Base-by-base conservation (phyloP, 1,284 basidiomycete species). In the Naganishia albida region DNA sequence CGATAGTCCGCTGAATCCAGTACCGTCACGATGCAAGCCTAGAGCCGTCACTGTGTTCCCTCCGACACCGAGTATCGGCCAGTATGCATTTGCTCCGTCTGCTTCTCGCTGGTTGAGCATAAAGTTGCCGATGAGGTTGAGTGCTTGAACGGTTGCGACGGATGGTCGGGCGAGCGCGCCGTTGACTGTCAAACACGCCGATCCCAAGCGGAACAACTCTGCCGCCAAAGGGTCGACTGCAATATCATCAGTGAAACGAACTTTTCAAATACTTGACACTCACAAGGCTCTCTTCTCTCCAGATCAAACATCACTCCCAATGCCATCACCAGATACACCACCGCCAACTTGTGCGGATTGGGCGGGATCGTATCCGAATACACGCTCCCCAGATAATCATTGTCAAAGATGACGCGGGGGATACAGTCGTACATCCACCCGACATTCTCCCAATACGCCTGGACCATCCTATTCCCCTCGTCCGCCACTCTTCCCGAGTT, bases 381-480 rank as follows among this genome's bases (percentile, higher is more conserved):
- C 6, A 76, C 77, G 40, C 66, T 70, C 23, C 72, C 56, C n/a
- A 78, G 68, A 62, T 76, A 74, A 63, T 78, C 75, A n/a, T 63
- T 67, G 39, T 78, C 76, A 56, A 80, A 77, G 59, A 75, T 74
- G 1, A 68, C 55, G 38, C 72, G n/a, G 46, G 64, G 57, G 66
- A 13, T 73, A 73, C n/a, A 68, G 63, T 75, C 75, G 42, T 68
- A 68, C 77, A 78, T 78, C 77, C 77, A 78, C 64, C 75, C 75
- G n/a, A 78, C 77, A 62, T 80, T 75, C 57, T 77, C 74, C 75
- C 75, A 78, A 59, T 78, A 80, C 34, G 69, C 73, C 66, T 72
- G 69, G 6, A 66, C 65, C 65, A 66, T 66, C 8, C 54, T 23
- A 44, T 50, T 62, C 15, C 65, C 65, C 16, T 54, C 65, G 30